A percentile compares a stretch with the other conserved stretches of the same genome.
These are phyloP conservation scores for Firmiana major DNA, from an alignment of 345 rosid genomes.

Conservation along the genomic window DNA sequence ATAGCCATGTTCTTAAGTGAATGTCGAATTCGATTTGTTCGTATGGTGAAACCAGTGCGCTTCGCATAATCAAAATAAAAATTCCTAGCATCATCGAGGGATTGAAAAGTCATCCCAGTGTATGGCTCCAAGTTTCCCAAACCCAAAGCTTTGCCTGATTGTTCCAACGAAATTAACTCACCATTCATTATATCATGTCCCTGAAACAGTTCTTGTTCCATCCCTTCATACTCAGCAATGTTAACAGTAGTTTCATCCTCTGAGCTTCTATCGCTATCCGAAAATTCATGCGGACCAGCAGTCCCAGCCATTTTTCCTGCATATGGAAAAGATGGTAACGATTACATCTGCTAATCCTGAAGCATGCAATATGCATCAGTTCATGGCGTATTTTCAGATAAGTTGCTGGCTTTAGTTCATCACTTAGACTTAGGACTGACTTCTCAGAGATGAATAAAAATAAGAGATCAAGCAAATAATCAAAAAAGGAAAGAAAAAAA, in stretches of 20 bases:
- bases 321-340: not conserved
- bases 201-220: conserved; percentile 15
- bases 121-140: conserved; percentile 23
- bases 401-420: not conserved
- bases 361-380: not conserved
- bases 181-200: not conserved
- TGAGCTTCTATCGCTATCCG: conserved; percentile 23
- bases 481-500: not conserved
- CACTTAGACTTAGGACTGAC: not conserved
- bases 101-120: conserved; percentile 31
- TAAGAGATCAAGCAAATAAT: not conserved
- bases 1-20: conserved; percentile 36
- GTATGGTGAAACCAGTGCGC: conserved; percentile 33
- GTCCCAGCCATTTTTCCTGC: conserved; percentile 23
- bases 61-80: conserved; percentile 41
- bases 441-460: not conserved
- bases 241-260: conserved; percentile 26
- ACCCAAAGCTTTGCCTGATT: conserved; percentile 12
- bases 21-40: conserved; percentile 39
- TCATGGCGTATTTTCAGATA: not conserved
- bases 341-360: not conserved
- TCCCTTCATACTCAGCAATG: conserved; percentile 21
- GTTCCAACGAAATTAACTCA: conserved; percentile 21
- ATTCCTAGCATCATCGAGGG: conserved; percentile 38
- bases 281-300: conserved; percentile 12